Evolutionary conservation across 192 early-diverging fungal species (phyloP).

Genomic region (Podila verticillata): DNA sequence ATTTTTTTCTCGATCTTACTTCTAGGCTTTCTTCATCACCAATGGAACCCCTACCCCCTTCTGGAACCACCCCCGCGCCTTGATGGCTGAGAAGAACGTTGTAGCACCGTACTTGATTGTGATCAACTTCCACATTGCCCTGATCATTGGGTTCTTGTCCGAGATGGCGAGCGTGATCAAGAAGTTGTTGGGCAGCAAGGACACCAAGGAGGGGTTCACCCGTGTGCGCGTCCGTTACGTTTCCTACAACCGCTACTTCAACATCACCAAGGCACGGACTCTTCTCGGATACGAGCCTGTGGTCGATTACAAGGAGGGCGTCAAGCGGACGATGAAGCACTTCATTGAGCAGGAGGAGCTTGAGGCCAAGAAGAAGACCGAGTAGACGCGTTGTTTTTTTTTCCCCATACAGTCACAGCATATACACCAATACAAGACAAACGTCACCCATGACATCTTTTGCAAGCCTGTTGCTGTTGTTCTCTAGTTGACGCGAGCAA

Average conservation of each 20-base stretch:
- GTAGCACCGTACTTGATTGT: constrained; percentile 67
- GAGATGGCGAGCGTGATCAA: constrained; percentile 71
- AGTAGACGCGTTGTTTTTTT: not conserved
- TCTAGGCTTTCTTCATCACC: constrained; percentile 90
- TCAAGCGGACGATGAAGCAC: constrained; percentile 49
- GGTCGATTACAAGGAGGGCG: constrained; percentile 65
- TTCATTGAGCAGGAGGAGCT: constrained; percentile 42
- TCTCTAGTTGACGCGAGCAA: too few species aligned
- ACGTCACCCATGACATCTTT: too few species aligned
- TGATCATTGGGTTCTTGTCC: constrained; percentile 69
- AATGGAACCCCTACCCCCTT: constrained; percentile 90
- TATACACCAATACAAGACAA: too few species aligned
- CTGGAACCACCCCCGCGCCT: constrained; percentile 86
- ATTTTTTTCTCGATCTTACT: not conserved
- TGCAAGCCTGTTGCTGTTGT: too few species aligned
- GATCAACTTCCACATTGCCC: constrained; percentile 59
- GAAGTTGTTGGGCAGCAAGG: constrained; percentile 59
- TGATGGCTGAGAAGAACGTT: constrained; percentile 70
- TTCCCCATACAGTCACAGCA: too few species aligned
- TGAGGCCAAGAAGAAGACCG: constrained; percentile 25
- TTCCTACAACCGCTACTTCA: constrained; percentile 85
- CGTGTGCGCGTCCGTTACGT: constrained; percentile 81
- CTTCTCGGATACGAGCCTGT: constrained; percentile 63
- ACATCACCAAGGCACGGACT: constrained; percentile 86
- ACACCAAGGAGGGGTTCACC: constrained; percentile 80